These are phyloP conservation scores for Phylloporus arenicola DNA, from an alignment of 768 basidiomycete species.

Conservation along the genomic window DNA sequence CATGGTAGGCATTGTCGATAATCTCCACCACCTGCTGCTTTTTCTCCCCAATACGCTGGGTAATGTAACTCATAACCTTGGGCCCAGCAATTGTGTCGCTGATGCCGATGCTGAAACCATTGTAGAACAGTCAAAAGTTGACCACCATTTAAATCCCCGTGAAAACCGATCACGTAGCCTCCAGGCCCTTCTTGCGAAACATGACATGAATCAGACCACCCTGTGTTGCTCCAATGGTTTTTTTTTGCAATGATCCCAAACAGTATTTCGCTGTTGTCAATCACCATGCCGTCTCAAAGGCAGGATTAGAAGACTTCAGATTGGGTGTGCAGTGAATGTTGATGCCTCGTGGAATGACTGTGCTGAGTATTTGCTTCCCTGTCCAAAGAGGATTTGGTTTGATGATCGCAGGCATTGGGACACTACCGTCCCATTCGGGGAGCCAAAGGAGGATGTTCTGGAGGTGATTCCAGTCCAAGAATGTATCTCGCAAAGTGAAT, in stretches of 20 bases:
- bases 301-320: slow-evolving; percentile 71
- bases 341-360: slow-evolving; percentile 92
- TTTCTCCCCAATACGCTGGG: slow-evolving; percentile 70
- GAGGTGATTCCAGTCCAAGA: slow-evolving; percentile 92
- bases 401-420: slow-evolving; percentile 90
- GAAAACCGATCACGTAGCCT: slow-evolving; percentile 84
- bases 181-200: slow-evolving; percentile 95
- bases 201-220: slow-evolving; percentile 95
- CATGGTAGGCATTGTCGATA: slow-evolving; percentile 79
- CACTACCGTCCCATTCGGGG: slow-evolving; percentile 91
- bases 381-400: too few relatives aligned
- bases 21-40: slow-evolving; percentile 76
- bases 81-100: slow-evolving; percentile 96
- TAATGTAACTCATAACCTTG: slow-evolving; percentile 83
- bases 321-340: slow-evolving; percentile 83
- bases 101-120: slow-evolving; percentile 98
- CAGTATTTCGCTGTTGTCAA: slow-evolving; percentile 94
- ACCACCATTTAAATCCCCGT: slow-evolving; percentile 92
- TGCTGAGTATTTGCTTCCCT: slow-evolving; percentile 91
- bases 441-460: slow-evolving; percentile 99
- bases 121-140: slow-evolving; percentile 98
- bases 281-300: slow-evolving; percentile 92
- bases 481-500: slow-evolving; percentile 91
- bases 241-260: slow-evolving; percentile 97
- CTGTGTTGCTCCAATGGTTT: slow-evolving; percentile 94